Base-by-base conservation (phyloP, 345 rosid genomes). In the Balakata baccata region DNA sequence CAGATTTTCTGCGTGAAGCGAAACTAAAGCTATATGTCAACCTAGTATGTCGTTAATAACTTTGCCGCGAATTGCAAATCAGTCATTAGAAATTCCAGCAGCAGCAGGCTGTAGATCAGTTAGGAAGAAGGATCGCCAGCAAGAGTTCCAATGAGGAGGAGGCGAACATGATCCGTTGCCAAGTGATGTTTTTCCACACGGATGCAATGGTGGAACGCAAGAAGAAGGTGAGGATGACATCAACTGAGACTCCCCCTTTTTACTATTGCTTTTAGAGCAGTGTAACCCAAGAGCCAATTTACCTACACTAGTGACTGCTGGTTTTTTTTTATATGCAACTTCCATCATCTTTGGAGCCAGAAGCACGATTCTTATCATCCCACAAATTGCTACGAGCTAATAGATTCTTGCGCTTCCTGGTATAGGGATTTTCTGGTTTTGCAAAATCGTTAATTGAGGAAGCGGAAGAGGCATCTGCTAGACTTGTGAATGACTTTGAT, bases 401-500 rank as follows among this genome's bases (percentile, higher is more conserved):
- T 20, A 81, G 50, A 66, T 75, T 81, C 78, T 82, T 83, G 53
- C 81, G 84, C 70, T 84, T 83, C 78, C 64, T 78, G 50, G 34
- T 70, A 66, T 75, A 80, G 1, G 81, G 76, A 80, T 79, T 75
- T 50, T 81, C 87, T 0, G 84, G 89, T 78, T 86, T 86, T 5
- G 75, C 82, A 45, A 86, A 60, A 53, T 83, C 85, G 63, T 80
- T 69, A 41, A 78, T 45, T 1, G 83, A 83, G 47, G 71, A 69
- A 70, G 62, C 66, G 49, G 76, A 63, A 25, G 78, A 82, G 0
- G 79, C 84, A 71, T 81, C 87, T 41, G 80, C 82, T 45, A 84
- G 75, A 66, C 87, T 75, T n/a, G 87, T 83, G 75, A 86, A 86
- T 10, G 89, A 86, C 75, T 80, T 86, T 54, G 89, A 81, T 65